Percentiles rank a stretch among this genome's conserved stretches.
Conservation (phyloP, 2,329 filamentous ascomycete genomes). For the Aspergillus floridensis region DNA sequence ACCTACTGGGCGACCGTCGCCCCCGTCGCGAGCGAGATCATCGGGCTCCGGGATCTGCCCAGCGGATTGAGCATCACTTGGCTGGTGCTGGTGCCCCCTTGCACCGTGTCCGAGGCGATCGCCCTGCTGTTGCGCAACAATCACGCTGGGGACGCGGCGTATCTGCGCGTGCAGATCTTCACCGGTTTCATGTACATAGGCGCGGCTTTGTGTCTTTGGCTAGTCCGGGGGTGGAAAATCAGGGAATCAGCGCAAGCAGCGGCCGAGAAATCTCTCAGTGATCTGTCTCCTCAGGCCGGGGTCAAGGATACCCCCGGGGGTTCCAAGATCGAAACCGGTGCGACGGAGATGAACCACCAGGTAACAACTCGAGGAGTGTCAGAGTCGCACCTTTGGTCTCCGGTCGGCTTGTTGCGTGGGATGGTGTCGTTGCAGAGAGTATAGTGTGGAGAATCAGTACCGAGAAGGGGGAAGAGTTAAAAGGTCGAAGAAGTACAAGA, state of each 20-base stretch:
- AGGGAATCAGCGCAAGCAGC: conserved; percentile 25
- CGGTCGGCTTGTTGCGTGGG: conserved; percentile 25
- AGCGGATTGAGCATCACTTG: conserved; percentile 59
- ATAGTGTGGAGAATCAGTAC: conserved; percentile 12
- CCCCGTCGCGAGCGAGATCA: conserved; percentile 60
- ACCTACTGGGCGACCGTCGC: conserved; percentile 60
- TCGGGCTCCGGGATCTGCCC: conserved; percentile 58
- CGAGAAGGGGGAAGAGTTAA: not conserved
- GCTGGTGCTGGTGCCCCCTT: conserved; percentile 56
- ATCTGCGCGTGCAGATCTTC: conserved; percentile 52
- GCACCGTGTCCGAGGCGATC: conserved; percentile 53
- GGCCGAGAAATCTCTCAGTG: conserved; percentile 2
- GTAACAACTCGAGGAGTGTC: not conserved
- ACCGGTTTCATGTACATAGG: conserved; percentile 60
- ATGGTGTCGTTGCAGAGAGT: conserved; percentile 34
- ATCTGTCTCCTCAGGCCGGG: not conserved
- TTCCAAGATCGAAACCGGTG: conserved; percentile 14
- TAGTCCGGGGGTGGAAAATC: conserved; percentile 42
- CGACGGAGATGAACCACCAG: not conserved
- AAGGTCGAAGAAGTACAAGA: not conserved
- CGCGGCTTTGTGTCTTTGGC: conserved; percentile 49
- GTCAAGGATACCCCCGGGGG: not conserved
- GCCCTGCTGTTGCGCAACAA: conserved; percentile 56
- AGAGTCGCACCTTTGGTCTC: conserved; percentile 25
- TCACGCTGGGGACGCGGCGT: conserved; percentile 27